Conservation (phyloP, 495 filamentous ascomycete genomes). For the Neurospora pannonica region DNA sequence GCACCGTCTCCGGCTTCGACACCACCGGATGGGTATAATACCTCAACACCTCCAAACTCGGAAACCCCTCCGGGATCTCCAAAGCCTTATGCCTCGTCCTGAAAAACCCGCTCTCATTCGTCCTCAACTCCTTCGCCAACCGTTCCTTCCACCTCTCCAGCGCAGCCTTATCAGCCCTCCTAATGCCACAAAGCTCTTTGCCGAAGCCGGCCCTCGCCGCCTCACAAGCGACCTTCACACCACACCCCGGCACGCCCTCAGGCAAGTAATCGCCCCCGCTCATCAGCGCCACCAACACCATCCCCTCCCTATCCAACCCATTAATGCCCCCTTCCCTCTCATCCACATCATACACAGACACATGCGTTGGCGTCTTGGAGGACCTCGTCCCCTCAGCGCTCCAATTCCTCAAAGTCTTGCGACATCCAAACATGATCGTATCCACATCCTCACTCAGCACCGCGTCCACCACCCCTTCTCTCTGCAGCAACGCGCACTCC, state of each 20-base stretch:
- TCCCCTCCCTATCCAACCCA: conserved; percentile 70
- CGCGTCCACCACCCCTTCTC: conserved; percentile 78
- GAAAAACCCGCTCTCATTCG: conserved; percentile 81
- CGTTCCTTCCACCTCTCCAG: conserved; percentile 65
- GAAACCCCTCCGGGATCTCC: conserved; percentile 71
- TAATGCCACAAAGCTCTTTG: conserved; percentile 55
- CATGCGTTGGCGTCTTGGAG: conserved; percentile 69
- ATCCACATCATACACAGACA: conserved; percentile 59
- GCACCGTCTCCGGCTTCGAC: conserved; percentile 51
- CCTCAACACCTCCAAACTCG: conserved; percentile 63
- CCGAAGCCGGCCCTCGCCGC: conserved; percentile 88
- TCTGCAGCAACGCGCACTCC: conserved; percentile 84
- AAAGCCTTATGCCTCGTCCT: conserved; percentile 61
- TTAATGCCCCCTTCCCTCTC: conserved; percentile 31
- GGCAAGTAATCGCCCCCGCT: conserved; percentile 94
- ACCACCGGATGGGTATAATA: conserved; percentile 84
- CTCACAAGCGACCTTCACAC: conserved; percentile 77
- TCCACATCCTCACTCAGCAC: conserved; percentile 97
- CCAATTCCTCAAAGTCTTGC: conserved; percentile 71
- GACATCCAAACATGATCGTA: conserved; percentile 94
- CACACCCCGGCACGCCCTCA: conserved; percentile 79
- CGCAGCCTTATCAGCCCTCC: conserved; percentile 36
- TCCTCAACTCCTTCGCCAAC: conserved; percentile 63
- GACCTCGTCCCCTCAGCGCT: conserved; percentile 57
- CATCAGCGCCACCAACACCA: conserved; percentile 92